Evolutionary conservation across 805 yeast species (phyloP).

Genomic region (Wickerhamiella azyma): DNA sequence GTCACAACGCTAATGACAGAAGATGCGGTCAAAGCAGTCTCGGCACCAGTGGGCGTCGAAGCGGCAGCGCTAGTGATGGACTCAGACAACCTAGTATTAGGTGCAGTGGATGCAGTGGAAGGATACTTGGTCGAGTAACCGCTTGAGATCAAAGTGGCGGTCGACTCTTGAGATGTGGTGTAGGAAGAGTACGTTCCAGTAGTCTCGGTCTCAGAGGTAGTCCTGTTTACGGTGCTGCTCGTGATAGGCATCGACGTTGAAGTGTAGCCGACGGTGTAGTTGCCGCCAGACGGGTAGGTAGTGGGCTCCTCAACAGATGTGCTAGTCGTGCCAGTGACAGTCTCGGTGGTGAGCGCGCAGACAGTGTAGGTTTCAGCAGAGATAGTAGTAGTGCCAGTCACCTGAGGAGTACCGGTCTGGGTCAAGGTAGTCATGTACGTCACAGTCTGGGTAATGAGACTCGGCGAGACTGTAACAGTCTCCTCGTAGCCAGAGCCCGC

Average conservation of each 20-base stretch:
- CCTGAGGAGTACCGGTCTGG: not conserved
- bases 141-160: not conserved
- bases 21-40: not conserved
- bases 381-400: not conserved
- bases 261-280: not conserved
- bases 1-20: not conserved
- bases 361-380: conserved; percentile 2
- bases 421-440: conserved; percentile 1
- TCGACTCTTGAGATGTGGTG: not conserved
- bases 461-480: not conserved
- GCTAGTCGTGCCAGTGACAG: conserved; percentile 3
- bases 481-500: conserved; percentile 3
- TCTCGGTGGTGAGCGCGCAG: not conserved
- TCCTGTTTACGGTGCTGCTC: not conserved
- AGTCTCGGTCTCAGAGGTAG: not conserved
- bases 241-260: not conserved
- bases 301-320: not conserved
- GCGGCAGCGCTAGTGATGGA: not conserved
- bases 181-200: not conserved
- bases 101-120: not conserved
- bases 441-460: not conserved
- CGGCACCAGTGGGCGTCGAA: not conserved
- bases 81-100: not conserved
- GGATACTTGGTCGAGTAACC: not conserved
- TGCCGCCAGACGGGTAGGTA: not conserved